Evolutionary conservation across 164 flowering plant species (phyloP).

Genomic region (Euptelea pleiosperma): DNA sequence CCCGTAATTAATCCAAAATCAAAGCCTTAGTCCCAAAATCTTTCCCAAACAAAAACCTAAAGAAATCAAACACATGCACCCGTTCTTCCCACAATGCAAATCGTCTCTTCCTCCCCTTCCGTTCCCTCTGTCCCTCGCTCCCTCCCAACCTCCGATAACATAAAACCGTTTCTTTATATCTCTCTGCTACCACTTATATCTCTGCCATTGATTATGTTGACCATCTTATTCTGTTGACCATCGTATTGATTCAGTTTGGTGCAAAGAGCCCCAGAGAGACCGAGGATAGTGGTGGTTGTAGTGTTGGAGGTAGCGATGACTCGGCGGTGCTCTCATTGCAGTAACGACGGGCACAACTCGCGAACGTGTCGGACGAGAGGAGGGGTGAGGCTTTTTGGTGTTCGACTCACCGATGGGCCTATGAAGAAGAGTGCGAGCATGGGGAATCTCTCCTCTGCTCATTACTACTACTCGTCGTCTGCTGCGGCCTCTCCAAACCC

Average conservation of each 20-base stretch:
- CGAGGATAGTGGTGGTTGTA: background rate
- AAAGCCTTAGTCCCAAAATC: background rate
- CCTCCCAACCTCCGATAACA: background rate
- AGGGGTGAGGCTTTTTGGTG: constrained; percentile 81
- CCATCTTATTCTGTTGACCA: constrained; percentile 4
- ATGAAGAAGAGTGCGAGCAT: constrained; percentile 93
- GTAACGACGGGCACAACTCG: constrained; percentile 88
- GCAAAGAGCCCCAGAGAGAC: no score
- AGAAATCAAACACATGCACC: background rate
- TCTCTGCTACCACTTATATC: background rate
- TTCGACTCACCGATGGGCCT: constrained; percentile 74
- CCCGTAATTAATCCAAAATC: background rate
- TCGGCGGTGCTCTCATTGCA: constrained; percentile 92
- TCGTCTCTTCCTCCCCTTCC: background rate
- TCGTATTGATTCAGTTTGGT: no score
- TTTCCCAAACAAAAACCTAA: background rate
- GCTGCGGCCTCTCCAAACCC: constrained; percentile 49
- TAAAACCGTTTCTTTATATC: background rate
- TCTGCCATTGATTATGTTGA: background rate
- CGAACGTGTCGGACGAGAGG: constrained; percentile 75
- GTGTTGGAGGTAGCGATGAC: constrained; percentile 43
- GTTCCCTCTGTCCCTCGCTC: no score
- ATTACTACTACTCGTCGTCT: constrained; percentile 45
- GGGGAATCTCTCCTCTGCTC: constrained; percentile 67
- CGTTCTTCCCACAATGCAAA: constrained; percentile 5